Percentiles rank a stretch among this genome's conserved stretches.
phyloP scores from a whole-genome alignment of 176 grass and related monocot species.

The Avena eriantha region DNA sequence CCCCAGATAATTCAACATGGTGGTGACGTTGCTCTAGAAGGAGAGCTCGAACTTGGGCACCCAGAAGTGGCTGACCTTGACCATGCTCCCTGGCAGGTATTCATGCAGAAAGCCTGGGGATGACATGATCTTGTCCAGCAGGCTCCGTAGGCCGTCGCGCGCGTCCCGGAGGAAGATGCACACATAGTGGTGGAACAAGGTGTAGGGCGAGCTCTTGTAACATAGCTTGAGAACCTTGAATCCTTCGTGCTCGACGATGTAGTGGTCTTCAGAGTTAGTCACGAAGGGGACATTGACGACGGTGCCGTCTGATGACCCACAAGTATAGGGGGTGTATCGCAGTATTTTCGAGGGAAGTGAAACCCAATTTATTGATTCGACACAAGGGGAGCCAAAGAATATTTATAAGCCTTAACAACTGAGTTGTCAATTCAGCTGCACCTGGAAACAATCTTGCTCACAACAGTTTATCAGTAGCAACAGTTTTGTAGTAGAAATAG shows the following conservation, averaged over 20 bases:
- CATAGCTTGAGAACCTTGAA: background rate
- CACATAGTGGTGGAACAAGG: background rate
- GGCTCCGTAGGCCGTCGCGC: background rate
- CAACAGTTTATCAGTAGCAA: too few relatives aligned
- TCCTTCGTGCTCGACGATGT: background rate
- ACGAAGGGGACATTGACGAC: background rate
- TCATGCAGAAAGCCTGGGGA: background rate
- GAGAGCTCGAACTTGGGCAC: conserved; percentile 15
- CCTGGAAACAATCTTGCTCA: too few relatives aligned
- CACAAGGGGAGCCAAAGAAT: too few relatives aligned
- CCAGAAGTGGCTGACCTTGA: background rate
- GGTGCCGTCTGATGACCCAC: too few relatives aligned
- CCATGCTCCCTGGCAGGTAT: background rate
- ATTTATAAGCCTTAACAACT: too few relatives aligned
- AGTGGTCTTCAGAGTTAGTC: background rate
- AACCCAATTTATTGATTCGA: too few relatives aligned
- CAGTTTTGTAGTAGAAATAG: too few relatives aligned
- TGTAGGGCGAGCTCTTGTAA: background rate
- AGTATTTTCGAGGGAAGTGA: too few relatives aligned
- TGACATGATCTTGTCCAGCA: conserved; percentile 21
- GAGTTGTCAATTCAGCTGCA: too few relatives aligned
- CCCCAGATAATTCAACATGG: background rate
- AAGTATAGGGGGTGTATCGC: too few relatives aligned
- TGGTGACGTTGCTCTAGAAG: background rate
- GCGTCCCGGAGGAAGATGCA: conserved; percentile 16